phyloP scores from a whole-genome alignment of 495 filamentous ascomycete genomes.

The Chaetomidium leptoderma region DNA sequence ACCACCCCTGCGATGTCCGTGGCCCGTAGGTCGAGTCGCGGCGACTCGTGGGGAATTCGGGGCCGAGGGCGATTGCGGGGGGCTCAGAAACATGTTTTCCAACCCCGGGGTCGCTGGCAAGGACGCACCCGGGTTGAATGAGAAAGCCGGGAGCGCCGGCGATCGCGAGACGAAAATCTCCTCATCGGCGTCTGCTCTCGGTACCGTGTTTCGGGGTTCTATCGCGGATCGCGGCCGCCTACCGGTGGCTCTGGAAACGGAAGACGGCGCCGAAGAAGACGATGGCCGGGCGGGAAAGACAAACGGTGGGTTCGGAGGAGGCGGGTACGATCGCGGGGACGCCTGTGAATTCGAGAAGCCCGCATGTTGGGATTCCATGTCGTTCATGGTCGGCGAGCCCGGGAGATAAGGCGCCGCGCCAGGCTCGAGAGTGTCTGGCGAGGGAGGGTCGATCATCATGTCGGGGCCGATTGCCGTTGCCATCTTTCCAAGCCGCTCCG shows the following conservation, averaged over 20 bases:
- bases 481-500: conserved; percentile 48
- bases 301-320: conserved; percentile 67
- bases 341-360: conserved; percentile 25
- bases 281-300: conserved; percentile 56
- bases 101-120: conserved; percentile 23
- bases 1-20: conserved; percentile 61
- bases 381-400: conserved; percentile 8
- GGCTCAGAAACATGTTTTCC: conserved; percentile 39
- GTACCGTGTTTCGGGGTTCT: conserved; percentile 29
- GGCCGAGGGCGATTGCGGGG: conserved; percentile 35
- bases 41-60: conserved; percentile 42
- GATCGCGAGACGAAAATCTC: conserved; percentile 28
- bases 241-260: conserved; percentile 42
- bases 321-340: conserved; percentile 41
- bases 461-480: conserved; percentile 39
- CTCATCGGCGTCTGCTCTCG: conserved; percentile 20
- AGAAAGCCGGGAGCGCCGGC: conserved; percentile 58
- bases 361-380: conserved; percentile 22
- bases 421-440: conserved; percentile 27
- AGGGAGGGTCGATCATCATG: conserved; percentile 33
- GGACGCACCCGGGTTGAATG: conserved; percentile 56
- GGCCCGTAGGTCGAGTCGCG: conserved; percentile 46
- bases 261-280: conserved; percentile 45
- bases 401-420: conserved; percentile 14
- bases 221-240: conserved; percentile 48